Percentiles rank a stretch among this genome's conserved stretches.
These are phyloP conservation scores for Syzygium syzygioides DNA, from an alignment of 441 rosid genomes.

Conservation along the genomic window DNA sequence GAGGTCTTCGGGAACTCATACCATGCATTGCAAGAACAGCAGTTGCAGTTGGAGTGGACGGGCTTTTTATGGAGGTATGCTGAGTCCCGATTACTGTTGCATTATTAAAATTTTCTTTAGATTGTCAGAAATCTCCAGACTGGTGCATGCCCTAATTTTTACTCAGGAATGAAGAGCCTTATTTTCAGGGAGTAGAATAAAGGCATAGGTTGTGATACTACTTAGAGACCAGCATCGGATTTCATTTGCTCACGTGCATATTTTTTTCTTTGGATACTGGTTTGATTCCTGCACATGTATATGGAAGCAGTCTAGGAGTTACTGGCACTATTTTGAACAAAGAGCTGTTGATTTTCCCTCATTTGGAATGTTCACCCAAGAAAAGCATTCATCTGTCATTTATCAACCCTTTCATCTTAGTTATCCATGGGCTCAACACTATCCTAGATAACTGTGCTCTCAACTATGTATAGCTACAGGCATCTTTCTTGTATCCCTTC, in stretches of 20 bases:
- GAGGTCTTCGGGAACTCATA: conserved; percentile 90
- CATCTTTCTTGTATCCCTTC: not conserved
- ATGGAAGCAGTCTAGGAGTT: not conserved
- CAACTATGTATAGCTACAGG: not conserved
- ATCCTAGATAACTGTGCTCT: not conserved
- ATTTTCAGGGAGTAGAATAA: not conserved
- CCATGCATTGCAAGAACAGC: conserved; percentile 98
- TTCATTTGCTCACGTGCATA: not conserved
- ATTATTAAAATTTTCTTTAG: not conserved
- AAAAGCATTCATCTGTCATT: not conserved
- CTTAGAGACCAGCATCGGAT: not conserved
- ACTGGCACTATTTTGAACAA: not conserved
- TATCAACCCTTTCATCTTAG: not conserved
- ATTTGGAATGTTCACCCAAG: not conserved
- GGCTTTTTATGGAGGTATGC: conserved; percentile 96
- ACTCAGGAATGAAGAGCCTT: not conserved
- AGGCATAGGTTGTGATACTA: not conserved
- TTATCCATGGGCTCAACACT: not conserved
- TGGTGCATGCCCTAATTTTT: not conserved
- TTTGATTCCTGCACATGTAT: not conserved
- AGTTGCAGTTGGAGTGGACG: conserved; percentile 93
- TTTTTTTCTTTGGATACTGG: not conserved
- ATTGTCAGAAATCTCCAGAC: not conserved
- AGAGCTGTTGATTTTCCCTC: not conserved
- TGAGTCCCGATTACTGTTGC: not conserved